These are phyloP conservation scores for Musa schizocarpa DNA, from an alignment of 176 grass and related monocot genomes.

Conservation along the genomic window DNA sequence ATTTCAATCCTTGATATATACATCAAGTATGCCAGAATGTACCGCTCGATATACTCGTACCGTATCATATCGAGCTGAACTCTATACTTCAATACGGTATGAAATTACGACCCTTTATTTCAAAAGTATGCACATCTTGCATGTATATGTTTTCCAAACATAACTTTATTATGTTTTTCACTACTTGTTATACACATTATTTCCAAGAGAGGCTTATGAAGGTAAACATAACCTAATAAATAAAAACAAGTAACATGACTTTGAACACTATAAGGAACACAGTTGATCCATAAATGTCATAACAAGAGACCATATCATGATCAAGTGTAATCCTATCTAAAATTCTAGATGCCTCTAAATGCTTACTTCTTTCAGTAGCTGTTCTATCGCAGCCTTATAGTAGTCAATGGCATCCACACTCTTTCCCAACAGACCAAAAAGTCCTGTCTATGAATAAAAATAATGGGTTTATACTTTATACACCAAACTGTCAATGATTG, in stretches of 20 bases:
- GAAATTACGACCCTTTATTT: too few relatives aligned
- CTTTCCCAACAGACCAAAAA: constrained; percentile 78
- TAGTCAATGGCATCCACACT: constrained; percentile 73
- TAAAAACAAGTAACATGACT: not conserved
- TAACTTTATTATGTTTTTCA: too few relatives aligned
- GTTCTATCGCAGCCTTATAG: constrained; percentile 55
- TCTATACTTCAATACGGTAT: too few relatives aligned
- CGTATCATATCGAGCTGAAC: too few relatives aligned
- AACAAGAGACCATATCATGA: not conserved
- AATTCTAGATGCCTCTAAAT: constrained; percentile 1
- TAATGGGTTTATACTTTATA: not conserved
- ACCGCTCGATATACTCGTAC: too few relatives aligned
- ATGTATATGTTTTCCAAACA: too few relatives aligned
- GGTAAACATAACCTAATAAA: not conserved
- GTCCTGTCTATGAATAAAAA: constrained; percentile 68
- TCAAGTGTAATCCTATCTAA: not conserved
- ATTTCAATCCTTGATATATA: too few relatives aligned
- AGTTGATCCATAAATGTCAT: not conserved
- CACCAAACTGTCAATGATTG: not conserved
- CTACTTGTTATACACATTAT: not conserved
- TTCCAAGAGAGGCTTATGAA: not conserved
- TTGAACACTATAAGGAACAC: not conserved
- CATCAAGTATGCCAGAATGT: too few relatives aligned
- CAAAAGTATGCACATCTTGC: too few relatives aligned
- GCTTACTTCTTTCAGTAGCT: constrained; percentile 66